phyloP scores from a whole-genome alignment of 176 grass and related monocot genomes.

The Melocanna baccifera region DNA sequence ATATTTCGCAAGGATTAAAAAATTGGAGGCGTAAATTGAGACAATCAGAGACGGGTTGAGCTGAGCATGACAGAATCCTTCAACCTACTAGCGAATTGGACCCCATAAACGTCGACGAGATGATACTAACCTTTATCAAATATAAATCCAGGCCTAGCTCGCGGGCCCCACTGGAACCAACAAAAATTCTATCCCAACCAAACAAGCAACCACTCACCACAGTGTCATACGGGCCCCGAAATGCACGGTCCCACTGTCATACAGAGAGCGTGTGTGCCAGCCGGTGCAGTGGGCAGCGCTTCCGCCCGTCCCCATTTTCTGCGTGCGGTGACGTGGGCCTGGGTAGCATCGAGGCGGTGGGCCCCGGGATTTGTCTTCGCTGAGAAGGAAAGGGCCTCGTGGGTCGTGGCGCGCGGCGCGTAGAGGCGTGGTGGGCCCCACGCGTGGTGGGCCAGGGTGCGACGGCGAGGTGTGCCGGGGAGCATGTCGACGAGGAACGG shows the following conservation, averaged over 20 bases:
- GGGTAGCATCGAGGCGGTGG: background rate
- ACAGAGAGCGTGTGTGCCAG: background rate
- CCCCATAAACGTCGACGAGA: background rate
- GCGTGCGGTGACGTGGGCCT: background rate
- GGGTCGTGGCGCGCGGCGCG: background rate
- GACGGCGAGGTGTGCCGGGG: background rate
- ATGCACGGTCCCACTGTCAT: background rate
- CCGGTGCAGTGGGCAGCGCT: background rate
- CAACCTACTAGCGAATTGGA: background rate
- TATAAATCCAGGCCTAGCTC: background rate
- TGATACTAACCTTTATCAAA: background rate
- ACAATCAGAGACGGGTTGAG: background rate
- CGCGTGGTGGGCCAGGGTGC: background rate
- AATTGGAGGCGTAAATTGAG: background rate
- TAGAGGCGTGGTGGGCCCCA: background rate
- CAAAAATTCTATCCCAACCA: background rate
- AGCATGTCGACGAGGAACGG: too few species aligned
- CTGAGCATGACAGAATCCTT: background rate
- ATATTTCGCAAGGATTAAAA: background rate
- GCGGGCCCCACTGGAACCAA: background rate
- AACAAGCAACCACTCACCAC: background rate
- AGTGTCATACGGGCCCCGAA: background rate
- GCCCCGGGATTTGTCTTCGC: background rate
- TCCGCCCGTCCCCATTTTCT: background rate
- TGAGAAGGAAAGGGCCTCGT: background rate